A percentile compares a stretch with the other conserved stretches of the same genome.
phyloP scores from a whole-genome alignment of 73 alveolate species.

The Symbiodinium natans region DNA sequence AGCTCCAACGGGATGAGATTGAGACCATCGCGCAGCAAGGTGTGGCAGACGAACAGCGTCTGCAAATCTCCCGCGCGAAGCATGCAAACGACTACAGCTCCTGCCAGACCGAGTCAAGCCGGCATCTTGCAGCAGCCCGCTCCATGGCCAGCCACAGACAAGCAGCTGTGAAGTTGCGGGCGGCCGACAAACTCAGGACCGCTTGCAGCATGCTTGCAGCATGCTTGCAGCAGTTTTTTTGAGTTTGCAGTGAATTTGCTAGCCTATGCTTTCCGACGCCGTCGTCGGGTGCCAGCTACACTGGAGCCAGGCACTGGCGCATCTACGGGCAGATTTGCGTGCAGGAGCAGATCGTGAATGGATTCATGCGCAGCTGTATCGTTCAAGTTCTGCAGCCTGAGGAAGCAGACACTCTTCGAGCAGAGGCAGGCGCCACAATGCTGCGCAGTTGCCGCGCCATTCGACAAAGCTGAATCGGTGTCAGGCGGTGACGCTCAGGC shows the following conservation, averaged over 20 bases:
- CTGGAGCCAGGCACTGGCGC: conserved; percentile 3
- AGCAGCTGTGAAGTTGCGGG: not conserved
- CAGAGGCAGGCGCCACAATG: not conserved
- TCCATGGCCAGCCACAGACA: conserved; percentile 1
- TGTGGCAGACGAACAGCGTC: conserved; percentile 4
- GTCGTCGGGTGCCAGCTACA: not conserved
- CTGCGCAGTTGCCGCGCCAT: not conserved
- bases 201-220: not conserved
- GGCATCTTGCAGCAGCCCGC: conserved; percentile 7
- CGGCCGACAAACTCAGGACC: not conserved
- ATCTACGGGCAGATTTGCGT: not conserved
- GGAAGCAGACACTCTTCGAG: not conserved
- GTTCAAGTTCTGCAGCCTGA: not conserved
- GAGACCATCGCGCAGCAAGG: conserved; percentile 8
- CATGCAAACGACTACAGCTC: conserved; percentile 13
- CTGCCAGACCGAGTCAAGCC: not conserved
- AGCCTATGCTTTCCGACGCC: not conserved
- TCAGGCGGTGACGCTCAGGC: not conserved
- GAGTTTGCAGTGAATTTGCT: too few species aligned
- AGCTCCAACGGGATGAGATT: not conserved
- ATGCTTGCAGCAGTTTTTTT: too few species aligned
- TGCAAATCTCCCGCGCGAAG: not conserved
- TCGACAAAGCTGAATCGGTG: not conserved
- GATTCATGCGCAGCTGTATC: not conserved
- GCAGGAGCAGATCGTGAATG: not conserved